Percentiles rank a stretch among this genome's conserved stretches.
These are phyloP conservation scores for Sphagnurus paluster DNA, from an alignment of 1,284 basidiomycete species.

Conservation along the genomic window DNA sequence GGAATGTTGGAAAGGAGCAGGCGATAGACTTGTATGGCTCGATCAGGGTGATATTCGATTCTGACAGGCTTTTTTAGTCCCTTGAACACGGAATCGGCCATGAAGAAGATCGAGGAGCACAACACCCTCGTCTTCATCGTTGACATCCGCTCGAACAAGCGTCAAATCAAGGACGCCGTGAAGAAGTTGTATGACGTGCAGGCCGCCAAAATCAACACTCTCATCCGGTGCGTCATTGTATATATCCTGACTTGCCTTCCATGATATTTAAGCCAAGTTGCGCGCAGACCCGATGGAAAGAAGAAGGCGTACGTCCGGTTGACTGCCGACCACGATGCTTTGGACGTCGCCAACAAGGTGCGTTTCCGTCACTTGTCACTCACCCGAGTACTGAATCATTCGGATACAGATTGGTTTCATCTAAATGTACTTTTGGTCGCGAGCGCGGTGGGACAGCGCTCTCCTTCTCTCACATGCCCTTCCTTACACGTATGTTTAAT, in stretches of 20 bases:
- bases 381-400: neutral
- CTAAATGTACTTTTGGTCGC: constrained; percentile 12
- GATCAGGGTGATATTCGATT: no score
- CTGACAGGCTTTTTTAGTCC: constrained; percentile 42
- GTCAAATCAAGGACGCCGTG: constrained; percentile 98
- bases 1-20: neutral
- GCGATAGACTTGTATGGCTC: neutral
- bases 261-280: constrained; percentile 1
- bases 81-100: constrained; percentile 83
- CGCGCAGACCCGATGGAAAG: constrained; percentile 90
- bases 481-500: constrained; percentile 19
- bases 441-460: constrained; percentile 11
- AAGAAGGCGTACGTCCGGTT: constrained; percentile 99
- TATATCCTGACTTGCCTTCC: neutral
- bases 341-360: constrained; percentile 99
- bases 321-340: constrained; percentile 93
- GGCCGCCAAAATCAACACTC: constrained; percentile 95
- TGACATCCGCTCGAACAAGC: constrained; percentile 94
- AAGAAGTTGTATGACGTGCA: constrained; percentile 99
- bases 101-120: constrained; percentile 99
- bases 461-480: constrained; percentile 1
- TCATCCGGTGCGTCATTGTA: constrained; percentile 75
- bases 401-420: constrained; percentile 24
- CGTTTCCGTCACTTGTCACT: constrained; percentile 22
- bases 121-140: constrained; percentile 99